A percentile compares a stretch with the other conserved stretches of the same genome.
Conservation (phyloP, 352 stramenopile genomes). For the Phytophthora citricola region DNA sequence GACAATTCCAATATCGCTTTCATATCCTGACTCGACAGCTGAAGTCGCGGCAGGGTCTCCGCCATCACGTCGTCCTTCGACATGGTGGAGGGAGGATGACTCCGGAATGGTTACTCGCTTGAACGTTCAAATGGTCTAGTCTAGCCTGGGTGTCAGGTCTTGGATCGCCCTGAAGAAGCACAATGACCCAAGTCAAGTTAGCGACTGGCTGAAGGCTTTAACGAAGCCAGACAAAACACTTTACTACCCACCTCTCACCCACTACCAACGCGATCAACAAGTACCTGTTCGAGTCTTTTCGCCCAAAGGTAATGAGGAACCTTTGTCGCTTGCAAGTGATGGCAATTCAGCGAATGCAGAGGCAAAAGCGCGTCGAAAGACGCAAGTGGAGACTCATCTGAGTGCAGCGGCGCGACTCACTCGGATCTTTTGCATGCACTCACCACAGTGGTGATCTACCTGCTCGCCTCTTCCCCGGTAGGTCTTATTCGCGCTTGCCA, state of each 20-base stretch:
- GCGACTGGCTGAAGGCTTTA: slow-evolving; percentile 20
- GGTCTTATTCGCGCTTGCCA: slow-evolving; percentile 32
- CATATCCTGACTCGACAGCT: slow-evolving; percentile 40
- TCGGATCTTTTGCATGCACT: slow-evolving; percentile 25
- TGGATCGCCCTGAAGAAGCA: slow-evolving; percentile 12
- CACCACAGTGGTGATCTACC: slow-evolving; percentile 27
- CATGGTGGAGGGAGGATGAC: slow-evolving; percentile 25
- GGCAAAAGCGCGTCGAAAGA: not conserved
- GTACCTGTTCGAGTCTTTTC: too few species aligned
- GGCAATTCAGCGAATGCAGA: slow-evolving; percentile 36
- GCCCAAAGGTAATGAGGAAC: not conserved
- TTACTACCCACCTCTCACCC: slow-evolving; percentile 19
- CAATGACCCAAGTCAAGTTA: slow-evolving; percentile 24
- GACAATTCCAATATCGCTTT: slow-evolving; percentile 48
- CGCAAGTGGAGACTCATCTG: slow-evolving; percentile 4
- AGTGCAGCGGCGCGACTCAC: slow-evolving; percentile 25
- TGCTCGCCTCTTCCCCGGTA: not conserved
- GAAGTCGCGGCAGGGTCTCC: slow-evolving; percentile 43
- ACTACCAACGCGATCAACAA: too few species aligned
- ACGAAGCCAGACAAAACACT: slow-evolving; percentile 9
- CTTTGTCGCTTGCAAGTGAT: slow-evolving; percentile 14
- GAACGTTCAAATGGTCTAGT: not conserved
- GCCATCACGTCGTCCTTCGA: slow-evolving; percentile 44
- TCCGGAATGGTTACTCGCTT: slow-evolving; percentile 37
- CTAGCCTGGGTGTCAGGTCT: not conserved